Conservation (phyloP, 257 asterid species). For the Linderniella brevidens region DNA sequence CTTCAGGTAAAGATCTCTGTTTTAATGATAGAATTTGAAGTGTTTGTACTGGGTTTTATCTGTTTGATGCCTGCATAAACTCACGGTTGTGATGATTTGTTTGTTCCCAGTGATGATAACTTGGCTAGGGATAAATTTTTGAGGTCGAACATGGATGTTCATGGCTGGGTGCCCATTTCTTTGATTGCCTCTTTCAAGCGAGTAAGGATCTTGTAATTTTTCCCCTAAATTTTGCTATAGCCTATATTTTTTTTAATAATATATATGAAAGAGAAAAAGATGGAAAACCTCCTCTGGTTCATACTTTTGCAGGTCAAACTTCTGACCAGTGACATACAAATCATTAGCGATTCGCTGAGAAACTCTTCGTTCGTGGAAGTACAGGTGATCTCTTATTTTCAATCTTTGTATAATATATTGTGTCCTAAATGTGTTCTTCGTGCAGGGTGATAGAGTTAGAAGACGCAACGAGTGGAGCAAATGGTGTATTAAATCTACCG, state of each 20-base stretch:
- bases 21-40: too few relatives aligned
- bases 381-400: conserved; percentile 29
- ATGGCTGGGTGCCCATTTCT: conserved; percentile 71
- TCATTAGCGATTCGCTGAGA: conserved; percentile 53
- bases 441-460: conserved; percentile 58
- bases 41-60: conserved; percentile 2
- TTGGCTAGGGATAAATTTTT: conserved; percentile 53
- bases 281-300: too few relatives aligned
- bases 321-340: conserved; percentile 36
- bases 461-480: conserved; percentile 54
- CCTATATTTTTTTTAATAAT: neutral
- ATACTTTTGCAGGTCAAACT: conserved; percentile 34
- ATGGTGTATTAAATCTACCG: conserved; percentile 26
- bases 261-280: too few relatives aligned
- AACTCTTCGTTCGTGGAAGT: conserved; percentile 48
- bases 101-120: conserved; percentile 48
- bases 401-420: neutral
- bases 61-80: neutral
- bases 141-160: conserved; percentile 56
- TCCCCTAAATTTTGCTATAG: neutral
- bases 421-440: neutral
- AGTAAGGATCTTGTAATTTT: conserved; percentile 28
- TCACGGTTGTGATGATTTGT: conserved; percentile 9
- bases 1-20: conserved; percentile 40
- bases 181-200: conserved; percentile 58